A percentile compares a stretch with the other conserved stretches of the same genome.
Evolutionary conservation across 2,329 filamentous ascomycete genomes (phyloP).

Genomic region (Aspergillus pseudotamarii): DNA sequence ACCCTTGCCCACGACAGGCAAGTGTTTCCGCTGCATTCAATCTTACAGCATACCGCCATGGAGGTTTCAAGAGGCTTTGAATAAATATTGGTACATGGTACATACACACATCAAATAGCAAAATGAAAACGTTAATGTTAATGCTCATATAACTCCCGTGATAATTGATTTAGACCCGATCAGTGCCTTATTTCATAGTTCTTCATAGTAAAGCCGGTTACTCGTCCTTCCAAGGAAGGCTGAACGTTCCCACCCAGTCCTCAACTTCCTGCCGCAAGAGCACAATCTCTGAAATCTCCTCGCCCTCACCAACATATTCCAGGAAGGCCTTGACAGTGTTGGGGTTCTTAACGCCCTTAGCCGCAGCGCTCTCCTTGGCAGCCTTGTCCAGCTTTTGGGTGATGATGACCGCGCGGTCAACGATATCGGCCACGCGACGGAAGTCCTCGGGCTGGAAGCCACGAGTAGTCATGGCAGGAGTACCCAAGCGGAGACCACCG

Average conservation of each 20-base stretch:
- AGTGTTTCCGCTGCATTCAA: neutral
- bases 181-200: neutral
- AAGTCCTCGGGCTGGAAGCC: conserved; percentile 93
- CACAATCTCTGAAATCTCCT: conserved; percentile 81
- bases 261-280: conserved; percentile 87
- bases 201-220: conserved; percentile 16
- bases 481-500: conserved; percentile 89
- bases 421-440: conserved; percentile 78
- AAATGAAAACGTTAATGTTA: neutral
- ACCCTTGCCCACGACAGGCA: neutral
- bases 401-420: conserved; percentile 80
- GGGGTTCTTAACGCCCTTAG: conserved; percentile 83
- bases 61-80: neutral
- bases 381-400: conserved; percentile 74
- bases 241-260: conserved; percentile 85
- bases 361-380: conserved; percentile 73
- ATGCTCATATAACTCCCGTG: conserved; percentile 16
- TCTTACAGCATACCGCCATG: neutral
- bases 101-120: conserved; percentile 18
- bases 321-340: conserved; percentile 99
- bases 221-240: conserved; percentile 76
- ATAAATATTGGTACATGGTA: conserved; percentile 21
- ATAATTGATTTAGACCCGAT: neutral
- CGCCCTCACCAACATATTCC: conserved; percentile 78
- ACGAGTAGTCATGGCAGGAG: conserved; percentile 95